Evolutionary conservation across 192 early-diverging fungal genomes (phyloP), one percentile per base, ranked within the genome.

Genomic region (Podila horticola): DNA sequence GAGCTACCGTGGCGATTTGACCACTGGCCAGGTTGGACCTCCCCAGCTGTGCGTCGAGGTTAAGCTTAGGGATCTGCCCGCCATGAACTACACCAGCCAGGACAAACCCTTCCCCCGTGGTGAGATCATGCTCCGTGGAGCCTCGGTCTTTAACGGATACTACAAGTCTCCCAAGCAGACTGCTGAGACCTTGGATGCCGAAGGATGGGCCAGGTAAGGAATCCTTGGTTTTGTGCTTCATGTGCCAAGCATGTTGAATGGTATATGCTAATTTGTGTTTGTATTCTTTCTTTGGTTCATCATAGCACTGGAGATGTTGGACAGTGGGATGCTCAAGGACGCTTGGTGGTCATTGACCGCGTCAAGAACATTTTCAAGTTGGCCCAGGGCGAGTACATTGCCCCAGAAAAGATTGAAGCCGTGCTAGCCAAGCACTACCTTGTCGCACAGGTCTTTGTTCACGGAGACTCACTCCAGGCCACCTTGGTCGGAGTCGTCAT

Each of bases 301-400:
- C 13, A 9, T 64, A 64, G 70, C 72, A 94, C 94, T 31, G 97
- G 97, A 66, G 97, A 98, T 84, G 91, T 98, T 65, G 94, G 92
- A 60, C 75, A 84, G 61, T 89, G 92, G 83, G 94, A 96, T 82
- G 86, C 85, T 17, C 82, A 89, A 22, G 95, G 94, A 36, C 85
- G 91, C 12, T 34, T 97, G 26, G 83, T 85, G 33, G 92, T 98
- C 66, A 92, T 98, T 72, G 95, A 96, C 85, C 91, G 95, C 74
- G 87, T 92, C 58, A 95, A 92, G 85, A 92, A 93, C 83, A 91
- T 94, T 41, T 92, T 95, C 84, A 94, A 94, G 86, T 86, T 98
- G 41, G 86, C 93, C 28, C 94, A 96, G 82, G 97, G 97, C 62
- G 95, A 97, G 84, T 98, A 96, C 75, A 89, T 98, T 72, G 95